A percentile compares a stretch with the other conserved stretches of the same genome.
Conservation (phyloP, 2,329 filamentous ascomycete genomes). For the Dactylonectria macrodidyma region DNA sequence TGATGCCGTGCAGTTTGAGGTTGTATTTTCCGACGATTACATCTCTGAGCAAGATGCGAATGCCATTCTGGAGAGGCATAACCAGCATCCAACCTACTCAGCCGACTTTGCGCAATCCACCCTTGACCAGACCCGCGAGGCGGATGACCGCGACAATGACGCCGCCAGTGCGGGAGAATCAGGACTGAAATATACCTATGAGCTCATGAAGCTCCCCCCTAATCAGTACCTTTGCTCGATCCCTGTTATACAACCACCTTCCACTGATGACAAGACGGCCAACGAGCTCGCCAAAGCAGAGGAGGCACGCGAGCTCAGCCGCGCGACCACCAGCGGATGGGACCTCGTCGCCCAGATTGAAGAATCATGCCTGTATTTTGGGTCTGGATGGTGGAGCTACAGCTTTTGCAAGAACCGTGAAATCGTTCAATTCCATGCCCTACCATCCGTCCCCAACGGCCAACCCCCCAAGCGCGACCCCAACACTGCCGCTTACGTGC, state of each 20-base stretch:
- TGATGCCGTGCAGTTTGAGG: conserved; percentile 75
- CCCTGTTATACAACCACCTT: conserved; percentile 74
- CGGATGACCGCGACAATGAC: conserved; percentile 49
- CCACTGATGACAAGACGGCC: conserved; percentile 75
- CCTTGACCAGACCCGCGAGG: conserved; percentile 51
- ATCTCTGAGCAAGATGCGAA: conserved; percentile 80
- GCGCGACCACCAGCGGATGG: conserved; percentile 84
- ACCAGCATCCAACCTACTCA: conserved; percentile 56
- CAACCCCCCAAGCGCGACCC: conserved; percentile 85
- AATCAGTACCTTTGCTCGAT: conserved; percentile 88
- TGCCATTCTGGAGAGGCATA: conserved; percentile 65
- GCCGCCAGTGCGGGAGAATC: conserved; percentile 35
- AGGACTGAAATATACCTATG: conserved; percentile 67
- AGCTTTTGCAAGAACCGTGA: conserved; percentile 92
- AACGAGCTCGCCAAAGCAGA: conserved; percentile 78
- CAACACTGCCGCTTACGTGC: conserved; percentile 80
- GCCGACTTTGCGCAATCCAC: conserved; percentile 59
- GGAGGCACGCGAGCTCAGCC: conserved; percentile 83
- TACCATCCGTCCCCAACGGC: conserved; percentile 76
- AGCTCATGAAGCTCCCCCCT: conserved; percentile 80
- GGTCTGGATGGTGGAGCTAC: conserved; percentile 96
- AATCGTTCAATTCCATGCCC: conserved; percentile 91
- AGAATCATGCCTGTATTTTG: conserved; percentile 84
- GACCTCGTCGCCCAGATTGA: conserved; percentile 85
- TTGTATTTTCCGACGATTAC: conserved; percentile 81